A percentile compares a stretch with the other conserved stretches of the same genome.
Conservation (phyloP, 192 early-diverging fungal genomes). For the Coemansia erecta region DNA sequence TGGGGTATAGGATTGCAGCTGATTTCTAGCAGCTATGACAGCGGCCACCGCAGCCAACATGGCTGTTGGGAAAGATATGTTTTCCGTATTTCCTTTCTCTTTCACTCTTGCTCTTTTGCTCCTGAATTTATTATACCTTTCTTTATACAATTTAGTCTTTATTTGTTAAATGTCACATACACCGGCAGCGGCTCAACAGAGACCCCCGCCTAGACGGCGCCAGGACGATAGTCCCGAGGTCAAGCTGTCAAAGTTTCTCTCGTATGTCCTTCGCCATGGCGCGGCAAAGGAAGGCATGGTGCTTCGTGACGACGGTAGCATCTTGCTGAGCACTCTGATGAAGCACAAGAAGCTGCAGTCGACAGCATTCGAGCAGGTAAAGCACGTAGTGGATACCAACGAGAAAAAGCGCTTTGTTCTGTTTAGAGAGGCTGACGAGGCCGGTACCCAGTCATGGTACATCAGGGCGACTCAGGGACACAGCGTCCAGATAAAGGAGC, state of each 20-base stretch:
- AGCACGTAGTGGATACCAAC: conserved; percentile 68
- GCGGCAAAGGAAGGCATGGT: conserved; percentile 72
- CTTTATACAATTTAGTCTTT: background rate
- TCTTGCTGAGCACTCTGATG: conserved; percentile 64
- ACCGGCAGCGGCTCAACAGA: background rate
- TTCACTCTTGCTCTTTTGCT: background rate
- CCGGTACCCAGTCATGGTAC: conserved; percentile 40
- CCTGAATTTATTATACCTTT: conserved; percentile 5
- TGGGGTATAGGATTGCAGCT: background rate
- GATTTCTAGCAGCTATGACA: background rate
- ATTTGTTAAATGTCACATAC: background rate
- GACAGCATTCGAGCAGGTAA: conserved; percentile 62
- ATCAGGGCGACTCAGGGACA: conserved; percentile 92
- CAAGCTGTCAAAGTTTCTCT: conserved; percentile 71
- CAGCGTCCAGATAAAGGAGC: conserved; percentile 50
- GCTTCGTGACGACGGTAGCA: conserved; percentile 75
- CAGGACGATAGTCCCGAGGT: conserved; percentile 44
- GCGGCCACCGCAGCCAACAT: too few species aligned
- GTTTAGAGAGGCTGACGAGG: conserved; percentile 29
- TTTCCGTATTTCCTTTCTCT: background rate
- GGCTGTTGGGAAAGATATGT: background rate
- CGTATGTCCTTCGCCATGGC: conserved; percentile 82
- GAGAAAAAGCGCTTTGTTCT: conserved; percentile 82
- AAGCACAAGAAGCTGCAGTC: conserved; percentile 57
- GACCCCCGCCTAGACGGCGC: background rate